Evolutionary conservation across 208 protist genomes (phyloP).

Genomic region (Trypanosoma cruzi): DNA sequence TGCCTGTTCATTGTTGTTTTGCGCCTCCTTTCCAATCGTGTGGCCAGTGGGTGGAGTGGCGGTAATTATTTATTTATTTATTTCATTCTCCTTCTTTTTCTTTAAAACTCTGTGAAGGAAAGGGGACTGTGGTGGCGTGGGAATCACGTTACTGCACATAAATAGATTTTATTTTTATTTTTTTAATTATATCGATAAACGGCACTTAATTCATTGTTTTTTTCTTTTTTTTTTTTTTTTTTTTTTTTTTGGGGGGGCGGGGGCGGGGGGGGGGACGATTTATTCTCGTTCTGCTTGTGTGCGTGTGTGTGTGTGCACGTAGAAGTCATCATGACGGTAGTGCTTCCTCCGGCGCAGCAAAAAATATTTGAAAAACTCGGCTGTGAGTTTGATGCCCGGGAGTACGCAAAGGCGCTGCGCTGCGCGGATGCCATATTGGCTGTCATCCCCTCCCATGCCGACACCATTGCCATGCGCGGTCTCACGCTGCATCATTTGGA

Average conservation of each 20-base stretch:
- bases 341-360: conserved; percentile 57
- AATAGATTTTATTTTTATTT: neutral
- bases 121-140: neutral
- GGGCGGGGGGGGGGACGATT: no score
- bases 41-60: neutral
- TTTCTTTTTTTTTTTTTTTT: neutral
- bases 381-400: conserved; percentile 72
- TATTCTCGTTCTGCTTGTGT: no score
- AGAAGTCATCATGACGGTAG: conserved; percentile 3
- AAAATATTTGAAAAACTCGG: conserved; percentile 81
- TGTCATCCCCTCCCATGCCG: conserved; percentile 67
- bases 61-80: neutral
- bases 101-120: neutral
- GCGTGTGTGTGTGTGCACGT: neutral
- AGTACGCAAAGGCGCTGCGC: conserved; percentile 82
- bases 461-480: conserved; percentile 85
- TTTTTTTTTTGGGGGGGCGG: neutral
- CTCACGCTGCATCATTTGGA: conserved; percentile 73
- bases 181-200: neutral
- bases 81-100: neutral
- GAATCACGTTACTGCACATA: neutral
- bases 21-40: neutral
- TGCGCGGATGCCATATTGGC: conserved; percentile 74
- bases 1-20: neutral
- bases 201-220: neutral